phyloP scores from a whole-genome alignment of 2,329 filamentous ascomycete species.

The Cercospora canescens region DNA sequence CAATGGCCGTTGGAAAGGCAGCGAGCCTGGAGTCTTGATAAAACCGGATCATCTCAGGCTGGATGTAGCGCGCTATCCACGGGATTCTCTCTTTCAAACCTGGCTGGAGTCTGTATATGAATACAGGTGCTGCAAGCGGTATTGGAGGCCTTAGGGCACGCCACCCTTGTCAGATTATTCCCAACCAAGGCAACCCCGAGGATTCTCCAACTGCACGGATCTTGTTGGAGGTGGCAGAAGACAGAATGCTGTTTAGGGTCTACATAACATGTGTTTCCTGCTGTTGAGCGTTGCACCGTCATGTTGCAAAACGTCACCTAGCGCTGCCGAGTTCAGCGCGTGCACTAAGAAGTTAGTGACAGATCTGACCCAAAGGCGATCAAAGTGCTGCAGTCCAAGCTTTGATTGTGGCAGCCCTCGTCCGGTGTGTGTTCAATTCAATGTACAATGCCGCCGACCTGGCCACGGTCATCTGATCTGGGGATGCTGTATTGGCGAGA shows the following conservation, averaged over 20 bases:
- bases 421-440: background rate
- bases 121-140: background rate
- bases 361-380: background rate
- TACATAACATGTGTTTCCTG: background rate
- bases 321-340: background rate
- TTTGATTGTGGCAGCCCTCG: background rate
- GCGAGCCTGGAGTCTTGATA: background rate
- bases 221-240: background rate
- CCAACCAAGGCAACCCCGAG: background rate
- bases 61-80: background rate
- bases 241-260: background rate
- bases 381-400: background rate
- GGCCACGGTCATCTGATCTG: background rate
- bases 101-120: background rate
- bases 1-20: conserved; percentile 16
- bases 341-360: background rate
- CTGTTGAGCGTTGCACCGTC: background rate
- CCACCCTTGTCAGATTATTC: background rate
- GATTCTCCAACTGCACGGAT: background rate
- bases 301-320: background rate
- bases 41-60: background rate
- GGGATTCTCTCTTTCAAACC: background rate
- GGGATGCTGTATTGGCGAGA: background rate
- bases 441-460: background rate
- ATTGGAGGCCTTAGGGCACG: background rate